Percentiles rank a stretch among this genome's conserved stretches.
These are phyloP conservation scores for Fusarium sp. DNA, from an alignment of 2,329 filamentous ascomycete species.

Conservation along the genomic window DNA sequence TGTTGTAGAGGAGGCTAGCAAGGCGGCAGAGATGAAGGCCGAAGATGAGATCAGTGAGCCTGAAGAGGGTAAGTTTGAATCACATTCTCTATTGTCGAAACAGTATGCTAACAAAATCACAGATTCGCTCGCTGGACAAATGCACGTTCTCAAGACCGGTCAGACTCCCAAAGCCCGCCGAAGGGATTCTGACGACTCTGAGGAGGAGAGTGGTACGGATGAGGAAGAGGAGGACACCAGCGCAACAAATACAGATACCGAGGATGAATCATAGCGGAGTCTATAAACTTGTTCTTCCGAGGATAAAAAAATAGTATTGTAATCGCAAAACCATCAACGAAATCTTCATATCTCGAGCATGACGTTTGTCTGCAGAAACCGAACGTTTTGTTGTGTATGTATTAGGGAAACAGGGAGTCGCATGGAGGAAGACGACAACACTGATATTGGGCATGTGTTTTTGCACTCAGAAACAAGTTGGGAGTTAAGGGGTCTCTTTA, in stretches of 20 bases:
- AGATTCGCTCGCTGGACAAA: conserved; percentile 93
- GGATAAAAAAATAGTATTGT: conserved; percentile 29
- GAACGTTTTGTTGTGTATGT: conserved; percentile 34
- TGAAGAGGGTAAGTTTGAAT: conserved; percentile 82
- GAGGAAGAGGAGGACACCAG: conserved; percentile 78
- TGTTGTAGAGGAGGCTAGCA: conserved; percentile 88
- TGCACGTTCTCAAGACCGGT: conserved; percentile 86
- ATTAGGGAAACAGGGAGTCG: conserved; percentile 12
- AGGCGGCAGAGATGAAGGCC: conserved; percentile 81
- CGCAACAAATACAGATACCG: conserved; percentile 77
- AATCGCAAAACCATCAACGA: conserved; percentile 22
- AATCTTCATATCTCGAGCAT: conserved; percentile 14
- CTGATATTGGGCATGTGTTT: conserved; percentile 33
- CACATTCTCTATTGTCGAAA: not conserved
- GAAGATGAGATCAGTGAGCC: conserved; percentile 98
- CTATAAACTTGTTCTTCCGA: conserved; percentile 12
- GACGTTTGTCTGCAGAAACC: conserved; percentile 16
- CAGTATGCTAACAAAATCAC: conserved; percentile 45
- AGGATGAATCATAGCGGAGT: conserved; percentile 65
- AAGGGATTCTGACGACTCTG: conserved; percentile 70
- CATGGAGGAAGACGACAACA: conserved; percentile 18
- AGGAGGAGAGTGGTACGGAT: conserved; percentile 84
- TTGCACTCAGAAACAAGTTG: conserved; percentile 29
- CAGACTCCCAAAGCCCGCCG: conserved; percentile 70
- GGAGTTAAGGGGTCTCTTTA: conserved; percentile 39